These are phyloP conservation scores for Chenopodium album DNA, from an alignment of 148 eudicot species.

Conservation along the genomic window DNA sequence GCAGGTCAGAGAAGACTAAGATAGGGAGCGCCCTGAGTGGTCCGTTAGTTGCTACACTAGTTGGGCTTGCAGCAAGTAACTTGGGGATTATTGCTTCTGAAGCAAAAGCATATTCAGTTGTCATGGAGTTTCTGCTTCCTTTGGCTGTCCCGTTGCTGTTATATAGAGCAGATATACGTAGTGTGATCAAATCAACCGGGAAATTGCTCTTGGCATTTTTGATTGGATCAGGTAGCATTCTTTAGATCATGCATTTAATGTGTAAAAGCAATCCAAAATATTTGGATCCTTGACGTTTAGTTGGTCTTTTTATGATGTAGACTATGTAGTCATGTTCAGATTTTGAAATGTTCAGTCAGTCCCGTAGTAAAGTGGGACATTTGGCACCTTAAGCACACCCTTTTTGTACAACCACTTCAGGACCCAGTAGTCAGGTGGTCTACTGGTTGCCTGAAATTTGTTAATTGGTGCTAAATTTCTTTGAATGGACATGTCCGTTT, in stretches of 20 bases:
- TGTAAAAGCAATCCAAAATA: not conserved
- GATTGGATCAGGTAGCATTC: conserved; percentile 68
- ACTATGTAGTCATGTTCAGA: not conserved
- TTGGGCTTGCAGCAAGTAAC: conserved; percentile 88
- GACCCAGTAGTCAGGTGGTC: not conserved
- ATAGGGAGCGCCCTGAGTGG: conserved; percentile 87
- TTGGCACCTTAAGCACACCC: not conserved
- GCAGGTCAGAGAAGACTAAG: conserved; percentile 93
- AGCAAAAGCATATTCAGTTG: conserved; percentile 71
- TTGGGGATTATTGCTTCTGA: conserved; percentile 78
- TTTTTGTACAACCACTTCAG: not conserved
- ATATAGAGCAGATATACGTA: conserved; percentile 74
- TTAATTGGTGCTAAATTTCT: not conserved
- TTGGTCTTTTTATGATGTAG: not conserved
- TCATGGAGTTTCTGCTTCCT: conserved; percentile 68
- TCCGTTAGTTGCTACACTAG: conserved; percentile 74
- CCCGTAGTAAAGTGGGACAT: not conserved
- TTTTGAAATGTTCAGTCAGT: not conserved
- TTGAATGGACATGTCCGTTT: not conserved
- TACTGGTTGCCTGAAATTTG: not conserved
- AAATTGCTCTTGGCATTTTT: conserved; percentile 72
- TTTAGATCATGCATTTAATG: not conserved
- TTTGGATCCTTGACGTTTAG: not conserved
- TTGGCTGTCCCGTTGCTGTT: conserved; percentile 81
- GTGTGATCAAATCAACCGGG: conserved; percentile 71